Base-by-base conservation (phyloP, 208 protist genomes). In the Lotmaria passim region DNA sequence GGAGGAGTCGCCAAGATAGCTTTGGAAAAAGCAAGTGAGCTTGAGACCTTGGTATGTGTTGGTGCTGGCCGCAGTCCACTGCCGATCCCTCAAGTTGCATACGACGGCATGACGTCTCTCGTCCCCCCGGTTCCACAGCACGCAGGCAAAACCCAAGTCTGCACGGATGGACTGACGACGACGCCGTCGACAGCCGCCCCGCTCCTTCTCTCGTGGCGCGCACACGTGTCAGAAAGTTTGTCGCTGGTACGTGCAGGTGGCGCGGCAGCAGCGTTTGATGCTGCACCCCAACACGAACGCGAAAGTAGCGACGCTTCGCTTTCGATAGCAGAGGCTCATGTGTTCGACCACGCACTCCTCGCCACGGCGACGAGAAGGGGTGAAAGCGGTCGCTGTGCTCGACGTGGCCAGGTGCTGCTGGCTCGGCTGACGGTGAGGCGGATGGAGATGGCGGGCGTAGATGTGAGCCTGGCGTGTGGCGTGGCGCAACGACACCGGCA, bases 171-270 rank as follows among this genome's bases (percentile, higher is more conserved):
- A 51, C 7, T 6, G 21, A 4, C 15, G 21, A 14, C 15, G 23
- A 19, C 15, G 14, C 23, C 15, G 6, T 30, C 21, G 21, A 7
- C 6, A 15, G 19, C 52, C 0, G 10, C 12, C 0, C 59, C 59
- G 59, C 24, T 65, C 50, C 24, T 76, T 7, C 62, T 76, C 2
- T 41, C 28, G 15, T 76, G 71, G 71, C 62, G 62, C 3, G 71
- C 71, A 21, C 71, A 43, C 14, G 44, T 76, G 26, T 7, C 30
- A 19, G 34, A 52, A n/a, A 34, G 31, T 36, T 17, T 53, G 19
- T 62, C 71, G 19, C 46, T 47, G 15, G n/a, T n/a, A n/a, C n/a
- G n/a, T n/a, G n/a, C n/a, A n/a, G n/a, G n/a, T n/a, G n/a, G n/a
- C n/a, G n/a, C n/a, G n/a, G n/a, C n/a, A n/a, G n/a, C n/a, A n/a